phyloP scores from a whole-genome alignment of 192 early-diverging fungal genomes.

The Coemansia biformis region DNA sequence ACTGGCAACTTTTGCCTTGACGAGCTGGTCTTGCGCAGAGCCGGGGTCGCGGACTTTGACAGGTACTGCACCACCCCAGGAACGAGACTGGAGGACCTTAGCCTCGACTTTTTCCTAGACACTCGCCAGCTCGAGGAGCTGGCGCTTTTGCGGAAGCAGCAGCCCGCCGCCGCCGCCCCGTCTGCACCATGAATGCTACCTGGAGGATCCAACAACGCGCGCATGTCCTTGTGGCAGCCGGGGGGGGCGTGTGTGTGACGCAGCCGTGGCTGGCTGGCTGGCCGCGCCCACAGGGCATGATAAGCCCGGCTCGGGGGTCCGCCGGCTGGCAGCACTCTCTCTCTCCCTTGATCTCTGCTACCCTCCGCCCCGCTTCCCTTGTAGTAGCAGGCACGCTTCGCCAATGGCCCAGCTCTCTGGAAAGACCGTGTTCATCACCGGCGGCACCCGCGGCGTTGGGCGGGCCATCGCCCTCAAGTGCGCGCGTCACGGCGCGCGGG shows the following conservation, averaged over 20 bases:
- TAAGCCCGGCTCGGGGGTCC: too few species aligned
- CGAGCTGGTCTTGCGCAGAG: conserved; percentile 66
- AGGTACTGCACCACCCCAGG: conserved; percentile 61
- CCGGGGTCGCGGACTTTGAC: conserved; percentile 67
- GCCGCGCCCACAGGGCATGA: too few species aligned
- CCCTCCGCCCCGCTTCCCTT: too few species aligned
- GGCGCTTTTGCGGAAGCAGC: conserved; percentile 30
- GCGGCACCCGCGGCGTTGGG: conserved; percentile 50
- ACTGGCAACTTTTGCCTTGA: conserved; percentile 75
- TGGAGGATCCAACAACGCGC: too few species aligned
- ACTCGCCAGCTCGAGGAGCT: conserved; percentile 44
- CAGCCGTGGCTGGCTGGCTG: too few species aligned
- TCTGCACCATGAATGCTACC: too few species aligned
- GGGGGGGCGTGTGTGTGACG: too few species aligned
- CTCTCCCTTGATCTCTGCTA: too few species aligned
- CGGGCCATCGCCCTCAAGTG: conserved; percentile 47
- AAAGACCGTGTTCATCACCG: conserved; percentile 50
- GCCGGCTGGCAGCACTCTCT: too few species aligned
- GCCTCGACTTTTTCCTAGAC: conserved; percentile 61
- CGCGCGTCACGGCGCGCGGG: conserved; percentile 37
- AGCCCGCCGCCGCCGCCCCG: background rate
- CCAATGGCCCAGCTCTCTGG: conserved; percentile 1
- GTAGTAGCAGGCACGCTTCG: too few species aligned
- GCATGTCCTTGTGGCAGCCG: too few species aligned
- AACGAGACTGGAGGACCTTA: conserved; percentile 52